Conservation (phyloP, 106 monocot species). For the Allium fistulosum region DNA sequence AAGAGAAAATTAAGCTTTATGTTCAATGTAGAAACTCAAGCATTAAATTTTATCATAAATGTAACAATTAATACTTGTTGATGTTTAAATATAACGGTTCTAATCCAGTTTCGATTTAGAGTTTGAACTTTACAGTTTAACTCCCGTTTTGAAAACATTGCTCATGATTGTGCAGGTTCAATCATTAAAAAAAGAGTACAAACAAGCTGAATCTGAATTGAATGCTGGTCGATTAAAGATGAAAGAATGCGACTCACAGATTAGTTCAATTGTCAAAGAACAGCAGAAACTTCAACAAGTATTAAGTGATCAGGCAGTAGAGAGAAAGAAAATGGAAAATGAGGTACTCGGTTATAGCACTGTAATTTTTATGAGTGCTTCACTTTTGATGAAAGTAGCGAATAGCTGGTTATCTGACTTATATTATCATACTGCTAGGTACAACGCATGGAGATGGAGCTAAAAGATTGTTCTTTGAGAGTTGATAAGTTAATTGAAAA, state of each 20-base stretch:
- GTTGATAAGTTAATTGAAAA: conserved; percentile 83
- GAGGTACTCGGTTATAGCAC: conserved; percentile 40
- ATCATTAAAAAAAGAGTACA: conserved; percentile 52
- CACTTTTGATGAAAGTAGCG: neutral
- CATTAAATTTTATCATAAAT: no score
- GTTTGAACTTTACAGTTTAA: no score
- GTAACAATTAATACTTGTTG: no score
- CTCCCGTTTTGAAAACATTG: neutral
- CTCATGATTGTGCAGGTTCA: conserved; percentile 35
- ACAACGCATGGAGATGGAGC: conserved; percentile 88
- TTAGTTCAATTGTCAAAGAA: conserved; percentile 58
- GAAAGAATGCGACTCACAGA: conserved; percentile 84
- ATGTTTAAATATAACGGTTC: no score
- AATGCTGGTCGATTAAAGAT: conserved; percentile 54
- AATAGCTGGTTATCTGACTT: neutral
- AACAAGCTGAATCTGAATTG: conserved; percentile 67
- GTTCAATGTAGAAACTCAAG: no score
- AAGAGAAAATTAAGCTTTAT: no score
- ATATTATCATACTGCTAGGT: conserved; percentile 35
- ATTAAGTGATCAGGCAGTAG: conserved; percentile 72
- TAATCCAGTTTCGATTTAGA: no score
- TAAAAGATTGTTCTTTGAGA: conserved; percentile 63
- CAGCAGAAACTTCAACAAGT: conserved; percentile 83
- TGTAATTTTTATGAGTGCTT: neutral
- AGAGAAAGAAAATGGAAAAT: conserved; percentile 92